Evolutionary conservation across 371 early-diverging fungal species (phyloP).

Genomic region (Mucor racemosus): DNA sequence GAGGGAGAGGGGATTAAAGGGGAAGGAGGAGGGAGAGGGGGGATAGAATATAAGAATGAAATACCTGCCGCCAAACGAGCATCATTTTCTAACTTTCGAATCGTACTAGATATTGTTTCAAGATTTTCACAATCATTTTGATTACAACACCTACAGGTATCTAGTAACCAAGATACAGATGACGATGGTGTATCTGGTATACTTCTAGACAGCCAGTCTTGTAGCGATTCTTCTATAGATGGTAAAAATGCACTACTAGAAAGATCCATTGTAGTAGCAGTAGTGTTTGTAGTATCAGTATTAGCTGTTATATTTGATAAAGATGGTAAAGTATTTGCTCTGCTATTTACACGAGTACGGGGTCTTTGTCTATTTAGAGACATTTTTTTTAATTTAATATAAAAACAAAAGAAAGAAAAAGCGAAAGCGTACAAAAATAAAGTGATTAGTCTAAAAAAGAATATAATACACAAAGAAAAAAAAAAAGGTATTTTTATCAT

Average conservation of each 20-base stretch:
- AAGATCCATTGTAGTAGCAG: not conserved
- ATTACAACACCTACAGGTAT: constrained; percentile 45
- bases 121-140: constrained; percentile 35
- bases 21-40: not conserved
- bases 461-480: not conserved
- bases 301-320: constrained; percentile 16
- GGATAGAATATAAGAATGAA: not conserved
- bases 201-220: constrained; percentile 44
- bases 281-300: constrained; percentile 1
- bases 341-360: constrained; percentile 14
- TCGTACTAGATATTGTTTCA: constrained; percentile 32
- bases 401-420: constrained; percentile 4
- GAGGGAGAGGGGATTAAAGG: not conserved
- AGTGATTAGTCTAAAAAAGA: constrained; percentile 8
- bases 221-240: constrained; percentile 44
- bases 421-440: not conserved
- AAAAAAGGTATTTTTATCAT: too few relatives aligned
- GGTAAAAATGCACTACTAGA: constrained; percentile 12
- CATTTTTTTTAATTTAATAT: constrained; percentile 12
- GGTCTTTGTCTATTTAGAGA: constrained; percentile 25
- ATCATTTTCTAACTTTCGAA: constrained; percentile 48
- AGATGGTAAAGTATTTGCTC: constrained; percentile 19
- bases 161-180: constrained; percentile 20
- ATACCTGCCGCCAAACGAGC: constrained; percentile 55
- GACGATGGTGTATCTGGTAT: constrained; percentile 33